Conservation (phyloP, 73 alveolate species). For the Halteria grandinella region DNA sequence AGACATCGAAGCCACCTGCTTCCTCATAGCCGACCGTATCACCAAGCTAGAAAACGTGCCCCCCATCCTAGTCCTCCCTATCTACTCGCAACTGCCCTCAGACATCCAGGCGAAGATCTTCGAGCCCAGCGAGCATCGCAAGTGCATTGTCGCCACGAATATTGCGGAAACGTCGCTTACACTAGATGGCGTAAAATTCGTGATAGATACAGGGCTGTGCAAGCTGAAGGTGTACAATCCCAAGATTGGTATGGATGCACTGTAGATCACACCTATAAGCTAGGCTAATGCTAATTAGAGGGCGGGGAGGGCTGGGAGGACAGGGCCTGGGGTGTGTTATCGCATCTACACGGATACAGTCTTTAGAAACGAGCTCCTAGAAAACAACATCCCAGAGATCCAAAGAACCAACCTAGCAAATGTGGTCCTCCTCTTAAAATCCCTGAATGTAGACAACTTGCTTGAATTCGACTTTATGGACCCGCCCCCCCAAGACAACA, state of each 20-base stretch:
- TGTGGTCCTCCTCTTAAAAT: slow-evolving; percentile 97
- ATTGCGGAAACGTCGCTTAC: slow-evolving; percentile 99
- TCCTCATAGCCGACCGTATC: slow-evolving; percentile 90
- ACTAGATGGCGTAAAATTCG: slow-evolving; percentile 99
- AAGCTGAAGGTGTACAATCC: slow-evolving; percentile 99
- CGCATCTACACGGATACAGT: slow-evolving; percentile 96
- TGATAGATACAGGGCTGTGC: slow-evolving; percentile 99
- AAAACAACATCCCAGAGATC: slow-evolving; percentile 99
- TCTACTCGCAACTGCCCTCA: slow-evolving; percentile 98
- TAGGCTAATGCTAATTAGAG: slow-evolving; percentile 99
- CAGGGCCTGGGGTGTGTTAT: slow-evolving; percentile 99
- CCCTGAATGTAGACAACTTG: slow-evolving; percentile 96
- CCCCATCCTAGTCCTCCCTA: slow-evolving; percentile 97
- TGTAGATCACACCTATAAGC: slow-evolving; percentile 99
- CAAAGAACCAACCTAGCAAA: slow-evolving; percentile 99
- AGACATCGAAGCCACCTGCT: slow-evolving; percentile 98
- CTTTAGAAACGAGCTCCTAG: slow-evolving; percentile 95
- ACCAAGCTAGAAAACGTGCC: slow-evolving; percentile 94
- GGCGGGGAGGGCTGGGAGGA: slow-evolving; percentile 98
- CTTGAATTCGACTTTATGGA: slow-evolving; percentile 99
- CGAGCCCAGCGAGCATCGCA: slow-evolving; percentile 96
- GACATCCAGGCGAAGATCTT: slow-evolving; percentile 99
- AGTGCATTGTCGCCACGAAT: slow-evolving; percentile 99
- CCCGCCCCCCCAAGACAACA: slow-evolving; percentile 99
- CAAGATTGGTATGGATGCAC: slow-evolving; percentile 99